Evolutionary conservation across 768 basidiomycete genomes (phyloP), one percentile per base, ranked within the genome.

Genomic region (Clavaria fumosa): DNA sequence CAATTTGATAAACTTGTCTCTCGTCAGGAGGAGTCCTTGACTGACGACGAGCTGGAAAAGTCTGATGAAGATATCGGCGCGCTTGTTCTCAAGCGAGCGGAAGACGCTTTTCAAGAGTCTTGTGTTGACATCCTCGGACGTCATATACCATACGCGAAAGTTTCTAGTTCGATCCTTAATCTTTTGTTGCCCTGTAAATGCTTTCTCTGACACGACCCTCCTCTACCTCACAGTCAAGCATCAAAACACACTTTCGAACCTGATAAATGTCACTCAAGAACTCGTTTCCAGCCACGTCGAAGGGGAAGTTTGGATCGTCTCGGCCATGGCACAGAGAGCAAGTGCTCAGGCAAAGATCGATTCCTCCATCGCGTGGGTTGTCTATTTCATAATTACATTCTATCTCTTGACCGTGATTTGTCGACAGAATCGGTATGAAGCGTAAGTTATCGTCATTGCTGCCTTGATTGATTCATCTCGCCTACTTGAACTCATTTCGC

Each of bases 1-100:
- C 53, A 59, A 38, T 59, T 49, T 40, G 58, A 59, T 40, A 32
- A 41, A 20, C 36, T 56, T 10, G 45, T 51, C 10, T 33, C 28
- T 34, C 40, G 23, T 18, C 31, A 24, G 9, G 30, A 12, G 21
- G 11, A 34, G 26, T 35, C 33, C 23, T 34, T 45, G 5, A 28
- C 24, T 9, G 15, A 30, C n/a, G 15, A 24, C 20, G 36, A 6
- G 9, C 31, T 24, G 5, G 37, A 37, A 24, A 14, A 38, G 14
- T 18, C 10, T 14, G 40, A 32, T 23, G 43, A 42, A 12, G 34
- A 30, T 15, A 19, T 24, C 5, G 3, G 18, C 4, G 4, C 9
- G 9, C 11, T 12, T 4, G 23, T 31, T 9, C 11, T 23, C 15
- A 21, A 34, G 10, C 15, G 19, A 28, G 44, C 41, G n/a, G 32